Conservation (phyloP, 108 stramenopile species). For the Fragilariopsis cylindrus region DNA sequence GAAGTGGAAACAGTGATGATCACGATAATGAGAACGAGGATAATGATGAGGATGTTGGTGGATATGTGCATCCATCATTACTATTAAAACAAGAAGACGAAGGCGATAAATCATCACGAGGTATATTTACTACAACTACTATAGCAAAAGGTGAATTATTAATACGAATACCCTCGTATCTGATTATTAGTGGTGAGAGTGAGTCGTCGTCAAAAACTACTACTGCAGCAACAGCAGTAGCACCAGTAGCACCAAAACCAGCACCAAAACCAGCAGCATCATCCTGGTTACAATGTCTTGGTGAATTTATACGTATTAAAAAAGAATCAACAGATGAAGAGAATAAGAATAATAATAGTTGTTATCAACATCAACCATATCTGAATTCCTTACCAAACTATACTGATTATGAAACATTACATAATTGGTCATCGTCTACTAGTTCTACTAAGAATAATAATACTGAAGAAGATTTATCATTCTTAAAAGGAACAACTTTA, state of each 20-base stretch:
- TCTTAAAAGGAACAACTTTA: slow-evolving; percentile 60
- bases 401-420: slow-evolving; percentile 63
- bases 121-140: slow-evolving; percentile 49
- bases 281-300: slow-evolving; percentile 75
- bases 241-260: no score
- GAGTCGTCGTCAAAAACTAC: slow-evolving; percentile 5
- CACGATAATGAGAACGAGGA: no score
- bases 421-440: slow-evolving; percentile 44
- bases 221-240: slow-evolving; percentile 9
- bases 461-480: slow-evolving; percentile 37
- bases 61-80: slow-evolving; percentile 33
- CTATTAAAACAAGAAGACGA: neutral
- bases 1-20: no score
- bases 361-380: slow-evolving; percentile 39
- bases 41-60: slow-evolving; percentile 7
- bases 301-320: slow-evolving; percentile 24
- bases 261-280: slow-evolving; percentile 16
- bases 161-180: slow-evolving; percentile 55
- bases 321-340: neutral
- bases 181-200: slow-evolving; percentile 54
- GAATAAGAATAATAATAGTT: neutral
- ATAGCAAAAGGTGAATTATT: slow-evolving; percentile 66
- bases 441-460: no score
- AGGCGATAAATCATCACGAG: slow-evolving; percentile 26
- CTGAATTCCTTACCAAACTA: slow-evolving; percentile 59